Evolutionary conservation across 1,284 basidiomycete species (phyloP).

Genomic region (Leccinum colubrinum): DNA sequence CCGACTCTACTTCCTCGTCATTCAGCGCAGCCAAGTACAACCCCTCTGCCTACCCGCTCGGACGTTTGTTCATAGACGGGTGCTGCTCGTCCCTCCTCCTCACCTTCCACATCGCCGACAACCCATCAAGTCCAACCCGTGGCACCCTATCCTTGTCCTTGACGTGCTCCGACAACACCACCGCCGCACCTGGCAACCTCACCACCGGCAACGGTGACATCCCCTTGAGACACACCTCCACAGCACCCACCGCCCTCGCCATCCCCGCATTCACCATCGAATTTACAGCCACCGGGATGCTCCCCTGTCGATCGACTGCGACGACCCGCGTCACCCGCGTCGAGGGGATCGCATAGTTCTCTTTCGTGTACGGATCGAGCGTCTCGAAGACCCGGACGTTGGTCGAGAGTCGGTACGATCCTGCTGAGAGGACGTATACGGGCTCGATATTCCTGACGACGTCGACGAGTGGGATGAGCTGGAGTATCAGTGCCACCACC

Average conservation of each 20-base stretch:
- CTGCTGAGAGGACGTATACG: conserved; percentile 48
- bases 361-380: conserved; percentile 93
- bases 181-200: conserved; percentile 60
- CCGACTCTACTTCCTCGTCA: conserved; percentile 49
- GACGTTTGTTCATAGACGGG: conserved; percentile 86
- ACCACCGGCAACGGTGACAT: conserved; percentile 62
- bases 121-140: neutral
- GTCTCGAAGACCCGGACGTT: conserved; percentile 90
- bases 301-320: conserved; percentile 88
- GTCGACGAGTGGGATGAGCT: conserved; percentile 6
- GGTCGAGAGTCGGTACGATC: conserved; percentile 48
- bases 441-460: conserved; percentile 44
- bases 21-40: conserved; percentile 77
- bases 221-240: conserved; percentile 71
- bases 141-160: conserved; percentile 37
- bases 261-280: conserved; percentile 82
- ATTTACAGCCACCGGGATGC: conserved; percentile 85
- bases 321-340: conserved; percentile 88
- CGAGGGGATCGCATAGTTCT: conserved; percentile 94
- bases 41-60: conserved; percentile 70
- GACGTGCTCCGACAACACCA: conserved; percentile 54
- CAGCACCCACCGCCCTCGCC: conserved; percentile 63
- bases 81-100: conserved; percentile 66
- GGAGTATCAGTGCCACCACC: conserved; percentile 2
- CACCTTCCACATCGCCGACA: conserved; percentile 49